Base-by-base conservation (phyloP, 306 rosid genomes). In the Notholithocarpus densiflorus region DNA sequence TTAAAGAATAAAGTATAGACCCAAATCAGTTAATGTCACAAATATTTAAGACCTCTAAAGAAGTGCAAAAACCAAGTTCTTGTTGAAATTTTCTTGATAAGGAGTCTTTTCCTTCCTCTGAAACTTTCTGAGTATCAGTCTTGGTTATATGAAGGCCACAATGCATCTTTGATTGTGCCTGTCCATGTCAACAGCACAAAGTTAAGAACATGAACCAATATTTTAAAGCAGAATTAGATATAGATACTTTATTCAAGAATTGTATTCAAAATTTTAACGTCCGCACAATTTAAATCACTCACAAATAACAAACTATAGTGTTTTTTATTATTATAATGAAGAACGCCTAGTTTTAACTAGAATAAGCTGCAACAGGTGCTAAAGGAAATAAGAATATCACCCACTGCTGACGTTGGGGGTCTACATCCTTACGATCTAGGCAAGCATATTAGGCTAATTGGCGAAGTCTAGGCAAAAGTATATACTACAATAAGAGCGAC, bases 141-240 rank as follows among this genome's bases (percentile, higher is more conserved):
- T 80, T 83, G 75, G 73, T 75, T 79, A 84, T 76, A 79, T 62
- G 85, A 86, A 77, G 83, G 83, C 81, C 84, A 82, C 89, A 85
- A 80, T 81, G 90, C 97, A 91, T 91, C 88, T 90, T 91, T 77
- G 62, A 64, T 82, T 86, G 83, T 68, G 81, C 89, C 89, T 89
- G 85, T 82, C 77, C 81, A 80, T 40, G 14, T 64, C 45, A 62
- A 68, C 43, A 80, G 54, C 75, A 75, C 68, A 74, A n/a, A 64
- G 53, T 62, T 56, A 51, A 75, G 3, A 76, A 76, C 26, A 79
- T n/a, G 26, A 14, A 56, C 77, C 55, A 27, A 48, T 34, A 60
- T 14, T 80, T 68, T 57, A 45, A 56, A 69, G 74, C 62, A 61
- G 66, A 71, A 71, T 17, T 70, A 34, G 69, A 26, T 55, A 71